Evolutionary conservation across 2,329 filamentous ascomycete genomes (phyloP), one percentile per base, ranked within the genome.

Genomic region (Trichothecium roseum): DNA sequence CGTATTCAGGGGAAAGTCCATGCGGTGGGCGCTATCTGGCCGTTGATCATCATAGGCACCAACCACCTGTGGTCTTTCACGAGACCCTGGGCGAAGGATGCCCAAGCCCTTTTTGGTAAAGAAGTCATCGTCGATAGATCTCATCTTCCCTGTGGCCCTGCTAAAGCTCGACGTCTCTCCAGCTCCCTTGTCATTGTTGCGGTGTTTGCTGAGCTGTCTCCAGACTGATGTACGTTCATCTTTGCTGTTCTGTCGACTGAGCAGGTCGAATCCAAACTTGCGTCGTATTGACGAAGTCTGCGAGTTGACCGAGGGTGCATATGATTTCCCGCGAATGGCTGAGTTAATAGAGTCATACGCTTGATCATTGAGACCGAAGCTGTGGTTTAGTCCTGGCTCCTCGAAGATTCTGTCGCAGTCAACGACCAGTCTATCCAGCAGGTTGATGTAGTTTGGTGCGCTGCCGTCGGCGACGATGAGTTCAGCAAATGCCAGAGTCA

Each of bases 401-500:
- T 87, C 83, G 48, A 94, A 94, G n/a, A 95, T 78, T 20, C 78
- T 75, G 37, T 94, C 85, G 42, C 84, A 86, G 51, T 94, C 88
- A 43, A 94, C 84, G 0, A 95, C 86, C 16, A 95, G 71, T 15
- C 85, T 78, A 58, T 95, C 88, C 31, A 95, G 67, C 12, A 95
- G 64, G 37, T 89, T 91, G 46, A 95, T 88, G 53, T 89, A 91
- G 42, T 87, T 74, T 40, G 84, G 78, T 2, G 87, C 78, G 41
- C 80, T 77, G 39, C 87, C 81, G 38, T 87, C 81, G 4, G 78
- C 73, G 3, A 91, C 82, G 6, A 96, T 64, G 34, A 95, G 68
- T 53, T 95, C 87, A 0, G 87, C 81, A 62, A 96, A 95, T 1
- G 86, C 84, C 30, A 85, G 76, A 1, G 87, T 95, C 46, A 96